Evolutionary conservation across 352 stramenopile genomes (phyloP), one percentile per base, ranked within the genome.

Genomic region (Lagenidium sp.): DNA sequence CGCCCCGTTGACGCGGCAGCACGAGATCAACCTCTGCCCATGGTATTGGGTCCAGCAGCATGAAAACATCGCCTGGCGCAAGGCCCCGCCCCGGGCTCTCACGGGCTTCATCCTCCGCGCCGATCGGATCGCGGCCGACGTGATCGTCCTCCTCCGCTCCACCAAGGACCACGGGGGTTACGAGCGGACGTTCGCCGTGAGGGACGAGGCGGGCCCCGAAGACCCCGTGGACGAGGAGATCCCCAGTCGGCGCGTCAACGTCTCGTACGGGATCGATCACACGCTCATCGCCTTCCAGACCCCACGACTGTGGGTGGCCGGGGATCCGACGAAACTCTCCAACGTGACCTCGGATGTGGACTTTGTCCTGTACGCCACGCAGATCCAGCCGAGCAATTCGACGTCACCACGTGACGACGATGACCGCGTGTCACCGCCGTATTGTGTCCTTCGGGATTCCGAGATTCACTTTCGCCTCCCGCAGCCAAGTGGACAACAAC

Each of bases 101-200:
- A 64, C 55, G 24, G 60, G 60, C 16, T 67, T 70, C 34, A 16
- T 64, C 4, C 36, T 70, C 1, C 60, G 39, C 3, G 57, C 60
- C 4, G 25, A 55, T 16, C 20, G 51, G 12, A 15, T 32, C 28
- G 28, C 28, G 15, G 29, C 23, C 13, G 42, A 39, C 4, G 12
- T 39, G 1, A 53, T 70, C 21, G 49, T 36, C 12, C 23, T 67
- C 3, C 30, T 67, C 31, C 57, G 60, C 8, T 67, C 57, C 4
- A 65, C 60, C 4, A 65, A 56, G 36, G 25, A 47, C 6, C 18
- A 11, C 2, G 53, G 56, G 15, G 52, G 53, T 4, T 50, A 50
- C 38, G 44, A 50, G 32, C 37, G 36, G 19, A 19, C 53, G 7
- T 70, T 67, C 36, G 53, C 47, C 16, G 24, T 50, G 15, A 23